Base-by-base conservation (phyloP, 1,284 basidiomycete species). In the Xerocomus minutiporus region DNA sequence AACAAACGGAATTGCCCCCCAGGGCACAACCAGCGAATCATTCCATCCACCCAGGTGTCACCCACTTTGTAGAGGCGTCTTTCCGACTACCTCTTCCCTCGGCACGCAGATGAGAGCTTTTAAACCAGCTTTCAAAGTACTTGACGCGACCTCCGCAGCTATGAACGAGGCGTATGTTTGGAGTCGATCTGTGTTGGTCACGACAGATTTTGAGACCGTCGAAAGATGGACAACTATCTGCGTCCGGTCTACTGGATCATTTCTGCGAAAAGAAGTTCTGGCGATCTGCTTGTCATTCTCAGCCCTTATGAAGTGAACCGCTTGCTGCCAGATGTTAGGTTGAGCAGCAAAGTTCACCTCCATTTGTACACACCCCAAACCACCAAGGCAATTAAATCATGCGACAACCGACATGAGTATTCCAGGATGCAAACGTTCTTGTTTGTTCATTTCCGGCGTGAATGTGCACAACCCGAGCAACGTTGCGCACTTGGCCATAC, bases 231-330 rank as follows among this genome's bases (percentile, higher is more conserved):
- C 32, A 68, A 73, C 25, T 78, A 73, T 52, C 55, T 75, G 38
- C 73, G 73, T n/a, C 73, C 75, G 0, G 69, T 78, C 15, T 67
- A 74, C 41, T 77, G 79, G 79, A 60, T 80, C 28, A 38, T 75
- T 15, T 71, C 74, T 0, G 52, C 52, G n/a, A 58, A 40, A 29
- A 44, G 13, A 1, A 34, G 23, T 12, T 9, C 3, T 8, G 8
- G 20, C 1, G 4, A 35, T 5, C 5, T 35, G 13, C 23, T 46
- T n/a, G 44, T 46, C 32, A 25, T 46, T 41, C 5, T 41, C 0
- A 41, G 40, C 25, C 40, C 40, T 8, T 17, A 43, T 8, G 42
- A 43, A 23, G 42, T 43, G 2, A n/a, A 43, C 28, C n/a, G 7
- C 26, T 29, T 43, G n/a, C 13, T 43, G 5, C 15, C 13, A 8